A percentile compares a stretch with the other conserved stretches of the same genome.
These are phyloP conservation scores for Linnemannia exigua DNA, from an alignment of 192 early-diverging fungal genomes.

Conservation along the genomic window DNA sequence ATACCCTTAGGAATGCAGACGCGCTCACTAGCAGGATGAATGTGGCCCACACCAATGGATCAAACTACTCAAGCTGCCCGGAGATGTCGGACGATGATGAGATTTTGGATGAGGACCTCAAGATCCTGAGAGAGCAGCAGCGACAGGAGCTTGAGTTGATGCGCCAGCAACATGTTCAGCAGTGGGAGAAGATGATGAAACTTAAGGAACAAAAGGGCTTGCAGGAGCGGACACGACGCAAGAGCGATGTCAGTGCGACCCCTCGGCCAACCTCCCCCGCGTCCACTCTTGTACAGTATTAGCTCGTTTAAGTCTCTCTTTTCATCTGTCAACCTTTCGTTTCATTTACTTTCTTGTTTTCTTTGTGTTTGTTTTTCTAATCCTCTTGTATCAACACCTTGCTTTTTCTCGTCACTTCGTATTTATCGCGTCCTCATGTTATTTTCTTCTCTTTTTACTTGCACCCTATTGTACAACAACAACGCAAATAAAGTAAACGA, in stretches of 20 bases:
- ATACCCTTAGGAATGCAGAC: constrained; percentile 37
- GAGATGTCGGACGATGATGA: constrained; percentile 54
- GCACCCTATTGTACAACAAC: not conserved
- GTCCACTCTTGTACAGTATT: constrained; percentile 1
- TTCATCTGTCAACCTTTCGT: not conserved
- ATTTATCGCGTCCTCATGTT: not conserved
- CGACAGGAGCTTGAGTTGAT: constrained; percentile 43
- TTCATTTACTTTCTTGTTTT: constrained; percentile 9
- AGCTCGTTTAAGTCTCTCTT: not conserved
- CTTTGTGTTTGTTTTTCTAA: constrained; percentile 8
- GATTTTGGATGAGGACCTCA: constrained; percentile 46
- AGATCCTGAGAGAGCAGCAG: constrained; percentile 41
- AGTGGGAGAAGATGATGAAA: constrained; percentile 57
- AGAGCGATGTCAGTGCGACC: constrained; percentile 30
- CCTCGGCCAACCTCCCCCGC: constrained; percentile 12
- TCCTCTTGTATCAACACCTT: constrained; percentile 10
- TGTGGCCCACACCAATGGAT: constrained; percentile 35
- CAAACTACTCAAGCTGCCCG: constrained; percentile 47
- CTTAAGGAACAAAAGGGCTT: constrained; percentile 41
- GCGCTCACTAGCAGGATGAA: constrained; percentile 15
- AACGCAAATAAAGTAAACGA: not conserved
- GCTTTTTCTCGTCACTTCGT: not conserved
- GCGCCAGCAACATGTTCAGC: constrained; percentile 42
- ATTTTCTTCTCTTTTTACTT: not conserved
- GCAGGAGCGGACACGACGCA: constrained; percentile 38